Conservation (phyloP, 2,329 filamentous ascomycete genomes). For the Botryotinia globosa region DNA sequence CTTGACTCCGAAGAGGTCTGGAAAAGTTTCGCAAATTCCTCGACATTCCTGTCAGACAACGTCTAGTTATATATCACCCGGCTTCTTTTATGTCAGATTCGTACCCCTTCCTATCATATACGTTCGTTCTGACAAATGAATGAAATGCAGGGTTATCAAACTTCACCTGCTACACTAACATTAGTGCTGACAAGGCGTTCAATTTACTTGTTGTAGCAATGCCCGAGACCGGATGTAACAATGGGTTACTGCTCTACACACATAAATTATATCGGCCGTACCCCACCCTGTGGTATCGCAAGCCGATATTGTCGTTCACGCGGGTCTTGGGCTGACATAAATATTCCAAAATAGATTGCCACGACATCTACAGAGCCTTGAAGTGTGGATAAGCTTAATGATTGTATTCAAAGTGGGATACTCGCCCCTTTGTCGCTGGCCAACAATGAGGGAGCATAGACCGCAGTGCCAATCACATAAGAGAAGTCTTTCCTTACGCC, state of each 20-base stretch:
- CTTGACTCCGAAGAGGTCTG: not conserved
- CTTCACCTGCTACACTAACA: not conserved
- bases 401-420: not conserved
- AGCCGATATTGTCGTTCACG: not conserved
- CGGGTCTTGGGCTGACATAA: not conserved
- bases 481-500: not conserved
- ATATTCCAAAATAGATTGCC: not conserved
- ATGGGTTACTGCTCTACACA: not conserved
- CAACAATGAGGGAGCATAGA: not conserved
- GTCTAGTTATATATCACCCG: not conserved
- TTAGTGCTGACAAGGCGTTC: not conserved
- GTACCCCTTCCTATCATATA: not conserved
- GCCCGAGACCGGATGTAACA: not conserved
- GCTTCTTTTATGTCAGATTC: not conserved
- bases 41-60: not conserved
- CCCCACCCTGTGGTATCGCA: not conserved
- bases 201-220: not conserved
- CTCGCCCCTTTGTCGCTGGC: not conserved
- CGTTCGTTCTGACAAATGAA: not conserved
- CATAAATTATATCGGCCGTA: not conserved
- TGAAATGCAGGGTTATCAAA: not conserved
- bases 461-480: not conserved
- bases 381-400: slow-evolving; percentile 2
- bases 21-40: not conserved
- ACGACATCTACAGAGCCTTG: slow-evolving; percentile 1